Conservation (phyloP, 371 early-diverging fungal species). For the Rhizopus stolonifer region DNA sequence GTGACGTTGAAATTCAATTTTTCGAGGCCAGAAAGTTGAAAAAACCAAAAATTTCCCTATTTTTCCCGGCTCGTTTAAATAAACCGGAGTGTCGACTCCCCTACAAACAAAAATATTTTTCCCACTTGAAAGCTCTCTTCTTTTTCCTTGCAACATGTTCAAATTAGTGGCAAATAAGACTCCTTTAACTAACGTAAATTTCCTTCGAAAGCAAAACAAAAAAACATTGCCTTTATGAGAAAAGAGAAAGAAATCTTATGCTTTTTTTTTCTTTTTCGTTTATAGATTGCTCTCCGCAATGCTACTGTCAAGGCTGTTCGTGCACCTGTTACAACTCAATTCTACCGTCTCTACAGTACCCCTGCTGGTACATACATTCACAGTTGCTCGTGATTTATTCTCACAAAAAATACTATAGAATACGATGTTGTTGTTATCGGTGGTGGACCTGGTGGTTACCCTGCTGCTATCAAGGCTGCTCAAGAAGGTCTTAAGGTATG, state of each 20-base stretch:
- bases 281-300: conserved; percentile 62
- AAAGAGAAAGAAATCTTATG: neutral
- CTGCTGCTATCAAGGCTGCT: conserved; percentile 98
- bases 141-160: conserved; percentile 41
- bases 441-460: conserved; percentile 98
- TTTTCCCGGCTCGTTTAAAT: conserved; percentile 9
- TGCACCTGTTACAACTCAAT: conserved; percentile 56
- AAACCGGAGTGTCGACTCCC: too few species aligned
- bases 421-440: conserved; percentile 88
- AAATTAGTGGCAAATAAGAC: conserved; percentile 60
- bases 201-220: neutral
- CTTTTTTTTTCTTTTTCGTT: too few species aligned
- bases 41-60: neutral
- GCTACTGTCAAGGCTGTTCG: conserved; percentile 47
- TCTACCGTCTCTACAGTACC: conserved; percentile 63
- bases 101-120: too few species aligned
- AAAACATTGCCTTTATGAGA: neutral
- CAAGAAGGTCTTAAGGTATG: conserved; percentile 93
- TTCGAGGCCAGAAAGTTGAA: neutral
- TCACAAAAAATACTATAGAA: conserved; percentile 46
- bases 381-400: neutral
- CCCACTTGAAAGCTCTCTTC: neutral
- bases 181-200: conserved; percentile 58
- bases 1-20: neutral
- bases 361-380: conserved; percentile 44